These are phyloP conservation scores for Carallia pectinifolia DNA, from an alignment of 345 rosid species.

Conservation along the genomic window DNA sequence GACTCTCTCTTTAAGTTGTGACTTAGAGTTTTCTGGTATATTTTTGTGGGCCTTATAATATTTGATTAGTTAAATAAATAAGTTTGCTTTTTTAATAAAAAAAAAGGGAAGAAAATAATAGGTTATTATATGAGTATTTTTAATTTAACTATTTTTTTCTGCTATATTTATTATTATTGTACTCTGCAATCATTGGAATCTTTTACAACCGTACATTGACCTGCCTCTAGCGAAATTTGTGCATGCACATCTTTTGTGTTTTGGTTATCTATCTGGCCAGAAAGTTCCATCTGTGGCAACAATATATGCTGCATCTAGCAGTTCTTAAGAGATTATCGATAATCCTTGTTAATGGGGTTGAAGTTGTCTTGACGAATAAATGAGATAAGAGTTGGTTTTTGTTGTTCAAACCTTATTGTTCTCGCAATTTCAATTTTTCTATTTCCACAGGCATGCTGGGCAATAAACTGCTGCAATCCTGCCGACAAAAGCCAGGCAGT, in stretches of 20 bases:
- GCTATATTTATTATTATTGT: no score
- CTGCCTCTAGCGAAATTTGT: background rate
- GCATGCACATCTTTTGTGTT: background rate
- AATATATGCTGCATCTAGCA: background rate
- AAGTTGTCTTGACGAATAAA: no score
- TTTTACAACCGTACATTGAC: background rate
- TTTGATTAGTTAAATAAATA: no score
- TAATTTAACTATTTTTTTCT: no score
- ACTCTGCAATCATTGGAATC: no score
- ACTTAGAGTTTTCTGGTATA: no score
- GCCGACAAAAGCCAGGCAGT: constrained; percentile 26
- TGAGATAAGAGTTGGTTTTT: constrained; percentile 15
- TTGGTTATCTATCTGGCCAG: constrained; percentile 6
- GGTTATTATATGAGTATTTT: no score
- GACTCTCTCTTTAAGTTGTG: no score
- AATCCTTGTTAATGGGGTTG: background rate
- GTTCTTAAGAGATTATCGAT: background rate
- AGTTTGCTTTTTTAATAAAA: no score
- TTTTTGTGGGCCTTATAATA: no score
- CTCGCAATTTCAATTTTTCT: constrained; percentile 21
- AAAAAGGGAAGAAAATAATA: no score
- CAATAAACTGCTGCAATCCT: constrained; percentile 26
- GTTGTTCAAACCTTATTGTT: constrained; percentile 15
- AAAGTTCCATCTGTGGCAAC: background rate
- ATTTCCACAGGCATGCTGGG: constrained; percentile 12